Evolutionary conservation across 495 filamentous ascomycete species (phyloP).

Genomic region (Lepidopterella palustris): DNA sequence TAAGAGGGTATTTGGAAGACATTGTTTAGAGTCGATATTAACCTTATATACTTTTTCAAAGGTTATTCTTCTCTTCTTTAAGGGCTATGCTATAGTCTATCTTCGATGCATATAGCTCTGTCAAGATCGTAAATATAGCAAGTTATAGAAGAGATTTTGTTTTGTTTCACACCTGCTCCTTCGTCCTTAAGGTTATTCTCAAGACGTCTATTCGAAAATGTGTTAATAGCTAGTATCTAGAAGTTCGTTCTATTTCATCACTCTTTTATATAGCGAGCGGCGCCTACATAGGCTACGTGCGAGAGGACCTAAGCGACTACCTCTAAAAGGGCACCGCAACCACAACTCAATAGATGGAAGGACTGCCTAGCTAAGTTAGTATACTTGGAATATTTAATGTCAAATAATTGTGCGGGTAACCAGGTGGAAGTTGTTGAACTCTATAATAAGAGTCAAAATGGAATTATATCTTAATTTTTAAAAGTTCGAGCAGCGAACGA

Average conservation of each 20-base stretch:
- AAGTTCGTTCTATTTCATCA: not conserved
- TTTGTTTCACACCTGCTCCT: not conserved
- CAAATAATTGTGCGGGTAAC: not conserved
- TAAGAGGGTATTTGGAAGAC: not conserved
- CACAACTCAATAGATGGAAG: not conserved
- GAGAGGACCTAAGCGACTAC: not conserved
- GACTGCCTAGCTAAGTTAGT: not conserved
- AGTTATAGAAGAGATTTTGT: not conserved
- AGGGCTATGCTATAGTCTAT: not conserved
- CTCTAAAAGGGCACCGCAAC: not conserved
- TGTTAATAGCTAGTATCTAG: not conserved
- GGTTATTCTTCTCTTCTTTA: not conserved
- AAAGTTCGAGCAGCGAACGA: too few relatives aligned
- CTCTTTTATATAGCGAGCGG: not conserved
- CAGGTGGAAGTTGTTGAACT: too few relatives aligned
- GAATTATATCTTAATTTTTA: too few relatives aligned
- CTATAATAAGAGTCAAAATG: too few relatives aligned
- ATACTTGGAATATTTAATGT: not conserved
- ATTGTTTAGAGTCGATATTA: not conserved
- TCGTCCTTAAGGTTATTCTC: not conserved
- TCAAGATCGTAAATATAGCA: not conserved
- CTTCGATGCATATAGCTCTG: not conserved
- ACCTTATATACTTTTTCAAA: not conserved
- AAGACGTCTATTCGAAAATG: not conserved
- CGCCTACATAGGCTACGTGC: not conserved